Conservation (phyloP, 169 alveolate species). For the Perkinsus chesapeaki region DNA sequence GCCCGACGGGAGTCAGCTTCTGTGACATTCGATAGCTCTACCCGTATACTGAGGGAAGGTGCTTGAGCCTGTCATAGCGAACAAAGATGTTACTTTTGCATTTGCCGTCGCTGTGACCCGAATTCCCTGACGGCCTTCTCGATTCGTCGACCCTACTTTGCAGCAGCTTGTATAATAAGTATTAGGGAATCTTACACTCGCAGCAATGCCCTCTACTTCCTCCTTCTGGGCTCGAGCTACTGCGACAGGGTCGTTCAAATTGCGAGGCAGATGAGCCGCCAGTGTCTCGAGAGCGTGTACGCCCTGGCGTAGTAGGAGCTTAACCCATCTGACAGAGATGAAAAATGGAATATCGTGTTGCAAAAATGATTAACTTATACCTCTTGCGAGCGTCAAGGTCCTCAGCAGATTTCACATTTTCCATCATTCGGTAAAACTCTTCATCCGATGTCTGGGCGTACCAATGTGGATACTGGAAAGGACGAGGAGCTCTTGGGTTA, state of each 20-base stretch:
- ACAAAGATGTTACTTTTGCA: neutral
- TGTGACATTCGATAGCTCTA: neutral
- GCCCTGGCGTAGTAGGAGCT: neutral
- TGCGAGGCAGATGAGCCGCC: neutral
- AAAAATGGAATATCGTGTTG: neutral
- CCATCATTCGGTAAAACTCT: neutral
- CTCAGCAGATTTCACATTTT: neutral
- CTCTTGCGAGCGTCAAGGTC: neutral
- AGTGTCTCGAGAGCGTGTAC: neutral
- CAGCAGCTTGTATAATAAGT: neutral
- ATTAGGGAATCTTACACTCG: neutral
- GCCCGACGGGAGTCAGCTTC: neutral
- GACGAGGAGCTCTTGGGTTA: neutral
- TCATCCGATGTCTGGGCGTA: neutral
- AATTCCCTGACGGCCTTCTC: neutral
- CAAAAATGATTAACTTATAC: too few relatives aligned
- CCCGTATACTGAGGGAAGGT: neutral
- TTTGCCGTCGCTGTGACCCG: neutral
- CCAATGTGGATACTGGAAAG: neutral
- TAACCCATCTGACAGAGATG: neutral
- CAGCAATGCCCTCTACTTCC: neutral
- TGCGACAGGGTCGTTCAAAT: neutral
- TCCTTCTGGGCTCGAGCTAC: neutral
- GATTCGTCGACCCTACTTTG: neutral
- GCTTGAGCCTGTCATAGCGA: neutral